These are phyloP conservation scores for Fagus sylvatica DNA, from an alignment of 306 rosid species.

Conservation along the genomic window DNA sequence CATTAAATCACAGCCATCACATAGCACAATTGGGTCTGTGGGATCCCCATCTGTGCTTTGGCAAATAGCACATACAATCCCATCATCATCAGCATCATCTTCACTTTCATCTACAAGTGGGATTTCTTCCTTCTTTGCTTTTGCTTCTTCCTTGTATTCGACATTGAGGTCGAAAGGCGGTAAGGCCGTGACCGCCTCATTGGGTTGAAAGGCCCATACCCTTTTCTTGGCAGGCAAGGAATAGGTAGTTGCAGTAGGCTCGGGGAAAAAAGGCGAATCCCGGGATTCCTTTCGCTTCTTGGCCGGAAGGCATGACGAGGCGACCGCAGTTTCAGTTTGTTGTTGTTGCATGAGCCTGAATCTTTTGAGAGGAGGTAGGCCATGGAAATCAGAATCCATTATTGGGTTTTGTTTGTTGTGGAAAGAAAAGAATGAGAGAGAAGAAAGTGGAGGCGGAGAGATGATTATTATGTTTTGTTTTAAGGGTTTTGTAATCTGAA, in stretches of 20 bases:
- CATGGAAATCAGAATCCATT: slow-evolving; percentile 51
- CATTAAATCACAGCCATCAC: slow-evolving; percentile 87
- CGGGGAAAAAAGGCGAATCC: slow-evolving; percentile 13
- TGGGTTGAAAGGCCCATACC: slow-evolving; percentile 56
- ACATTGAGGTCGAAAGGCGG: slow-evolving; percentile 56
- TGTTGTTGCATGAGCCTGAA: slow-evolving; percentile 56
- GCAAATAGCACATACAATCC: slow-evolving; percentile 66
- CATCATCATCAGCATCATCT: slow-evolving; percentile 43
- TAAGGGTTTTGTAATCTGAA: neutral
- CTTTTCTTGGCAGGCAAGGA: slow-evolving; percentile 79
- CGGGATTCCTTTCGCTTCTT: slow-evolving; percentile 74
- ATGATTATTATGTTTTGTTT: too few relatives aligned
- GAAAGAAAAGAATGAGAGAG: neutral
- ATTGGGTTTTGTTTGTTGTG: neutral
- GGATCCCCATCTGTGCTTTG: slow-evolving; percentile 84
- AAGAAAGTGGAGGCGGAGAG: neutral
- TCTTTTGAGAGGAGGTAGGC: slow-evolving; percentile 73
- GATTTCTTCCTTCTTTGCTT: neutral
- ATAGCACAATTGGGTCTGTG: slow-evolving; percentile 74
- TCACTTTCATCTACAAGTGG: slow-evolving; percentile 1
- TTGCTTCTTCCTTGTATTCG: slow-evolving; percentile 30
- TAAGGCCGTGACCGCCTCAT: neutral
- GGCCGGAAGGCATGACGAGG: slow-evolving; percentile 44
- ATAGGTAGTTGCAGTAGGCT: slow-evolving; percentile 23
- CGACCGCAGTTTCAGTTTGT: neutral